phyloP scores from a whole-genome alignment of 1,284 basidiomycete genomes.

The Blastosporella zonata region DNA sequence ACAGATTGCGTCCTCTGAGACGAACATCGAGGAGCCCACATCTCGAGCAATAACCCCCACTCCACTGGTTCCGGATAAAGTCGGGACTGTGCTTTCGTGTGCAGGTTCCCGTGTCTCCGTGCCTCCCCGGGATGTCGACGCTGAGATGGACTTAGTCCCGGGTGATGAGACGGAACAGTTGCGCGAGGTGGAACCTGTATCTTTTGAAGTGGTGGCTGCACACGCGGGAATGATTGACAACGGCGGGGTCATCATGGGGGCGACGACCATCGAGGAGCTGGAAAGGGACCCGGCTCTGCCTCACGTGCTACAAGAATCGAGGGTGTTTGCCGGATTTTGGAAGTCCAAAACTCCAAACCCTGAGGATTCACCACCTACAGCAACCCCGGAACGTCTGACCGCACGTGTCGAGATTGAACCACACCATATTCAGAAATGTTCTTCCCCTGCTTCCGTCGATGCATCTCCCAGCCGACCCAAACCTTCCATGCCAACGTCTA shows the following conservation, averaged over 20 bases:
- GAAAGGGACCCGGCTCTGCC: constrained; percentile 7
- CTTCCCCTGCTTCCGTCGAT: neutral
- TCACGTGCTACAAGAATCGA: constrained; percentile 4
- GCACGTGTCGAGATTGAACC: too few species aligned
- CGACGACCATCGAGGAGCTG: constrained; percentile 1
- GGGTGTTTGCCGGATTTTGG: constrained; percentile 3
- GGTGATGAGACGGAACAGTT: too few species aligned
- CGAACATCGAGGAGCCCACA: neutral
- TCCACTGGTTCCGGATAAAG: neutral
- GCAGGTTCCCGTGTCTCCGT: too few species aligned
- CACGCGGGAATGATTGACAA: neutral
- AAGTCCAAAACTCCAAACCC: neutral
- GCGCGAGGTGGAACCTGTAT: too few species aligned
- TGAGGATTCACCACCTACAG: too few species aligned
- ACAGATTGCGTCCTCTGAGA: too few species aligned
- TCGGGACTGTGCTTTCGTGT: too few species aligned
- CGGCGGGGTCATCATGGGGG: neutral
- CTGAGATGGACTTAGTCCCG: too few species aligned
- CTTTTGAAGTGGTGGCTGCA: too few species aligned
- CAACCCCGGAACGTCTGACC: too few species aligned
- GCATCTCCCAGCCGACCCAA: neutral
- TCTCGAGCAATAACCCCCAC: neutral
- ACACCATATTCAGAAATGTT: too few species aligned
- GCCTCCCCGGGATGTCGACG: too few species aligned
- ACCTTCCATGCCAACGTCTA: neutral